These are phyloP conservation scores for Kurtzmaniella natalensis DNA, from an alignment of 1,139 yeast genomes.

Conservation along the genomic window DNA sequence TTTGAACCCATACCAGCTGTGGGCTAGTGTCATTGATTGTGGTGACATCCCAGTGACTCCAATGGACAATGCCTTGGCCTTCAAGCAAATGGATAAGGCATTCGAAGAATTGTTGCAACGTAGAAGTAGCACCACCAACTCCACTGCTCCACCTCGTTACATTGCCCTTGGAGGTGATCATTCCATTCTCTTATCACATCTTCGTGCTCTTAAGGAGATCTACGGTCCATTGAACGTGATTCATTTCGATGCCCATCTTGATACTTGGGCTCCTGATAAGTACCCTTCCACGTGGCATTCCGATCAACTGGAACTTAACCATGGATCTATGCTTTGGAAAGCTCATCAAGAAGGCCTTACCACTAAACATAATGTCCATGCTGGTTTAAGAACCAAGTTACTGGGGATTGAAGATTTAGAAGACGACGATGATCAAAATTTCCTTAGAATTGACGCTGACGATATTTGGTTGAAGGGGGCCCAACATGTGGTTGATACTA, in stretches of 20 bases:
- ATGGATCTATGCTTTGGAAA: constrained; percentile 81
- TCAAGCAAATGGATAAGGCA: constrained; percentile 66
- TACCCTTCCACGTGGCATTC: constrained; percentile 69
- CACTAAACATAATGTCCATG: constrained; percentile 56
- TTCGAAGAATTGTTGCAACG: constrained; percentile 51
- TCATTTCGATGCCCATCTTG: constrained; percentile 78
- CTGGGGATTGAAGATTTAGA: constrained; percentile 58
- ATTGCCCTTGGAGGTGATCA: constrained; percentile 80
- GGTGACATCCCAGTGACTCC: constrained; percentile 82
- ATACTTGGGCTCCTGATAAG: constrained; percentile 71
- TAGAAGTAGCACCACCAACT: constrained; percentile 20
- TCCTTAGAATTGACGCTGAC: constrained; percentile 61
- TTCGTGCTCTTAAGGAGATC: constrained; percentile 53
- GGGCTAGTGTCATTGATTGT: constrained; percentile 73
- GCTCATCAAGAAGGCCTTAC: constrained; percentile 66
- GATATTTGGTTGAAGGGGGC: constrained; percentile 65
- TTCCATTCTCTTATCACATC: constrained; percentile 64
- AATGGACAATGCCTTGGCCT: constrained; percentile 66
- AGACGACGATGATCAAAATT: constrained; percentile 63
- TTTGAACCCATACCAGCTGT: constrained; percentile 57
- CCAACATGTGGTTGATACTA: constrained; percentile 46
- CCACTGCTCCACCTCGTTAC: constrained; percentile 48
- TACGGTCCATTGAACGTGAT: constrained; percentile 66
- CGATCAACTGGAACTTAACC: constrained; percentile 60
- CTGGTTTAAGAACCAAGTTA: constrained; percentile 68